Base-by-base conservation (phyloP, 2,329 filamentous ascomycete species). In the Fusarium paranaense region DNA sequence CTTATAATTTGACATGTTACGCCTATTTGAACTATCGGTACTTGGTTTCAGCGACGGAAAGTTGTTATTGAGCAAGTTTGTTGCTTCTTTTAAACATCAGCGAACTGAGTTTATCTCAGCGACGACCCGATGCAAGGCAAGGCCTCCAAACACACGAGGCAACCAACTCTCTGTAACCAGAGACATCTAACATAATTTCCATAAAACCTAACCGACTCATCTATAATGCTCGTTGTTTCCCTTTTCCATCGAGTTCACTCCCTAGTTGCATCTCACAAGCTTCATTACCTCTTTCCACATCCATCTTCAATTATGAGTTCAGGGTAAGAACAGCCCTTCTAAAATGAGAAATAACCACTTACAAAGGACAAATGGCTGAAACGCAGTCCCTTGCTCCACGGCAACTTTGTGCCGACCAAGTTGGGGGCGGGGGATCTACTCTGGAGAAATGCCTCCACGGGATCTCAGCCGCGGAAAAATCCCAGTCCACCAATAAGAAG, bases 361-460 rank as follows among this genome's bases (percentile, higher is more conserved):
- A n/a, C 18, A 27, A 57, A 40, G 47, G 40, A 13, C 27, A 61
- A 73, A 60, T 57, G 47, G 47, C 47, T 52, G 47, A 52, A 52
- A 52, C 47, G 30, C 25, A 32, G 1, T 32, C 47, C 47, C 47
- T 32, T 52, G 47, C 47, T 32, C 18, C 11, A 52, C 42, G 67
- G 67, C 40, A 59, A 59, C 67, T 56, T 70, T 66, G 18, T 45
- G 54, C 30, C 35, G 47, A 25, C 56, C 35, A 25, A 62, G 25
- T 66, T 74, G 71, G 71, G 68, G 71, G 72, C 71, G 72, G 72
- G 68, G 68, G 65, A 74, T 74, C 68, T 60, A 20, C 64, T 72
- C 67, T 74, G 69, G 71, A 72, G 72, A 74, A 74, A 74, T 72
- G 65, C n/a, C 61, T 65, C 71, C 72, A 74, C 72, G 72, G 72